Evolutionary conservation across 768 basidiomycete genomes (phyloP).

Genomic region (Tricholomella constricta): DNA sequence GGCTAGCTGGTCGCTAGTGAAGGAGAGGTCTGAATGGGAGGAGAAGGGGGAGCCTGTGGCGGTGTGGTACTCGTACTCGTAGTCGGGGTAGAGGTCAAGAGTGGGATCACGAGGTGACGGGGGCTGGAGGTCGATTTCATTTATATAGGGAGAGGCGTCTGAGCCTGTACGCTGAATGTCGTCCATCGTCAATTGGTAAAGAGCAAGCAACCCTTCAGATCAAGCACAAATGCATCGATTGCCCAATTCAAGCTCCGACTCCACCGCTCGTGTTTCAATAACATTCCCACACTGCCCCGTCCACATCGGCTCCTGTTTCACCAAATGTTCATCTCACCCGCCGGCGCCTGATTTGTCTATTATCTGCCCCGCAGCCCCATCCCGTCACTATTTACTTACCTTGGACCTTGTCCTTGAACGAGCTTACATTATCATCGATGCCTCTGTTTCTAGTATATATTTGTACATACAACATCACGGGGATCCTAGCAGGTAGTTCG

Average conservation of each 20-base stretch:
- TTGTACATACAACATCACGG: too few species aligned
- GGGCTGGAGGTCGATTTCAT: constrained; percentile 27
- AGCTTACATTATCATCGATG: too few species aligned
- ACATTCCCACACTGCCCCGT: constrained; percentile 5
- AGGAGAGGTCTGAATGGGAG: constrained; percentile 65
- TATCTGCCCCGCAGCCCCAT: neutral
- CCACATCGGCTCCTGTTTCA: constrained; percentile 6
- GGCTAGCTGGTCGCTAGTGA: constrained; percentile 43
- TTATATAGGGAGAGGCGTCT: constrained; percentile 30
- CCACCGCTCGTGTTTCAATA: constrained; percentile 6
- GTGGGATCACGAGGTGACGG: constrained; percentile 24
- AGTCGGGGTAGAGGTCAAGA: constrained; percentile 23
- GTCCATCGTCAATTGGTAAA: constrained; percentile 18
- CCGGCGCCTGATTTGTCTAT: neutral
- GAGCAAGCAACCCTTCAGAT: constrained; percentile 5
- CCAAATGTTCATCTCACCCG: neutral
- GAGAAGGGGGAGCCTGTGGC: constrained; percentile 75
- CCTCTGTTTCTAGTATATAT: too few species aligned
- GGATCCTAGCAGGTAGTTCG: too few species aligned
- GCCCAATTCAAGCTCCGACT: constrained; percentile 8
- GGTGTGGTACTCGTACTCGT: constrained; percentile 3
- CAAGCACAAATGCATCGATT: constrained; percentile 3
- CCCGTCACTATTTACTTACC: too few species aligned
- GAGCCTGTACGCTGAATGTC: constrained; percentile 7
- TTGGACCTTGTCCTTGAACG: too few species aligned